Percentiles rank a stretch among this genome's conserved stretches.
phyloP scores from a whole-genome alignment of 768 basidiomycete species.

The Lactarius indigo region DNA sequence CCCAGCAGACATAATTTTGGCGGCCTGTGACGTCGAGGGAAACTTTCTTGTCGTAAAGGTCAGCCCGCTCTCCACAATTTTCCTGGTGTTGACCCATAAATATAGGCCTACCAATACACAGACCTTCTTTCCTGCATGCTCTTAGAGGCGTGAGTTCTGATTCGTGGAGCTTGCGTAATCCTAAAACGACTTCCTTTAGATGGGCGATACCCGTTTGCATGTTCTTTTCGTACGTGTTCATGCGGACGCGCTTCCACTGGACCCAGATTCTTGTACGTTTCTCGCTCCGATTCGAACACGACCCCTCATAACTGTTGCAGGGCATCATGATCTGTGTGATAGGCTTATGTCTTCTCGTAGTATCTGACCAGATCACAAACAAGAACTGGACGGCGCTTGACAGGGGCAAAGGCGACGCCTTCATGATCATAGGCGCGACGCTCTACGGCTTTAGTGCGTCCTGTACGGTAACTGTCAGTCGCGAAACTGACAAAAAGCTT shows the following conservation, averaged over 20 bases:
- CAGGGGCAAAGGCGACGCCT: slow-evolving; percentile 75
- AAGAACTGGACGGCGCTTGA: slow-evolving; percentile 66
- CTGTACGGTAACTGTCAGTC: not conserved
- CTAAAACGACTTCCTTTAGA: slow-evolving; percentile 35
- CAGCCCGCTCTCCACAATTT: slow-evolving; percentile 1
- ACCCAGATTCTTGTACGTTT: slow-evolving; percentile 67
- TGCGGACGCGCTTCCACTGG: slow-evolving; percentile 78
- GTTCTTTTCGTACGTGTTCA: slow-evolving; percentile 78
- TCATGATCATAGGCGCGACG: slow-evolving; percentile 84
- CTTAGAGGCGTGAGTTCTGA: slow-evolving; percentile 64
- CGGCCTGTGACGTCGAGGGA: slow-evolving; percentile 80
- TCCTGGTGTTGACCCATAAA: not conserved
- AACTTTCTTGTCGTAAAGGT: slow-evolving; percentile 84
- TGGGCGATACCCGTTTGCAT: slow-evolving; percentile 90
- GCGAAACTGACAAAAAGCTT: not conserved
- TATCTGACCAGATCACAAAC: slow-evolving; percentile 71
- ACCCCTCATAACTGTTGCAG: slow-evolving; percentile 34
- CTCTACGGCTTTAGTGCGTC: slow-evolving; percentile 81
- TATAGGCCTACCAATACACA: slow-evolving; percentile 78
- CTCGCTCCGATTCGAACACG: not conserved
- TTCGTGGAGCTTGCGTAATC: not conserved
- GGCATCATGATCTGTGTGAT: slow-evolving; percentile 69
- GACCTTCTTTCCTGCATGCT: slow-evolving; percentile 87
- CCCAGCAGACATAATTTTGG: slow-evolving; percentile 68
- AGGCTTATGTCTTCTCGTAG: slow-evolving; percentile 77